Evolutionary conservation across 2,329 filamentous ascomycete species (phyloP).

Genomic region (Raffaelea ambrosiae): DNA sequence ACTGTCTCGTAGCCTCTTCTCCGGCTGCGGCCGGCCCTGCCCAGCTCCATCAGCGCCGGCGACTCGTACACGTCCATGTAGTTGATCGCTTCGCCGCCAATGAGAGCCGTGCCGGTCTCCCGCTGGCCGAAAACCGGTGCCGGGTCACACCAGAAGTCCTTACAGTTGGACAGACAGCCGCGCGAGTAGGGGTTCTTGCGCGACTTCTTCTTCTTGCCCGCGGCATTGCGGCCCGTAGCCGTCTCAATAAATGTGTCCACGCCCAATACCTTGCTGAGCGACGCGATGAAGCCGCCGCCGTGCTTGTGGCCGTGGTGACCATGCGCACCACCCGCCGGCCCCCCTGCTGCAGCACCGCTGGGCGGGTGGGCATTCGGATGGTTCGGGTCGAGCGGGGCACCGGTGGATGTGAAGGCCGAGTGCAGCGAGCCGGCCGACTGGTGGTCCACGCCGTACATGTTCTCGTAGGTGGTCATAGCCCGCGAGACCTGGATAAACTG

Average conservation of each 20-base stretch:
- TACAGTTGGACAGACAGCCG: constrained; percentile 81
- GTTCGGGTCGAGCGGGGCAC: constrained; percentile 58
- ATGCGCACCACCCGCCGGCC: constrained; percentile 31
- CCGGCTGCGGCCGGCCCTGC: constrained; percentile 31
- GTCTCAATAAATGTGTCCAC: constrained; percentile 92
- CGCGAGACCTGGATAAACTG: constrained; percentile 88
- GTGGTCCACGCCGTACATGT: constrained; percentile 74
- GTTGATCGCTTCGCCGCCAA: constrained; percentile 74
- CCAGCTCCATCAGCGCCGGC: constrained; percentile 57
- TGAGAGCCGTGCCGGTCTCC: constrained; percentile 63
- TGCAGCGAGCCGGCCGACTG: constrained; percentile 49
- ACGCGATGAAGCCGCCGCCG: constrained; percentile 57
- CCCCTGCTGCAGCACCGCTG: constrained; percentile 48
- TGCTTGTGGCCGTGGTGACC: constrained; percentile 29
- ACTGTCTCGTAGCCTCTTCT: constrained; percentile 57
- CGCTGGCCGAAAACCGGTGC: constrained; percentile 70
- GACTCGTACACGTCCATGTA: constrained; percentile 87
- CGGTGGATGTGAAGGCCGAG: constrained; percentile 70
- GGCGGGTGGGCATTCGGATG: constrained; percentile 41
- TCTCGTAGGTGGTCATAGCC: constrained; percentile 93
- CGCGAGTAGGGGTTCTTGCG: constrained; percentile 76
- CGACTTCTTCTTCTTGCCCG: constrained; percentile 38
- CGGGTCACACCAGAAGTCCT: constrained; percentile 92
- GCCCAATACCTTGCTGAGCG: constrained; percentile 78
- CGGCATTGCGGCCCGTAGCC: constrained; percentile 71